Evolutionary conservation across 139 green algal genomes (phyloP).

Genomic region (Zygnema circumcarinatum): DNA sequence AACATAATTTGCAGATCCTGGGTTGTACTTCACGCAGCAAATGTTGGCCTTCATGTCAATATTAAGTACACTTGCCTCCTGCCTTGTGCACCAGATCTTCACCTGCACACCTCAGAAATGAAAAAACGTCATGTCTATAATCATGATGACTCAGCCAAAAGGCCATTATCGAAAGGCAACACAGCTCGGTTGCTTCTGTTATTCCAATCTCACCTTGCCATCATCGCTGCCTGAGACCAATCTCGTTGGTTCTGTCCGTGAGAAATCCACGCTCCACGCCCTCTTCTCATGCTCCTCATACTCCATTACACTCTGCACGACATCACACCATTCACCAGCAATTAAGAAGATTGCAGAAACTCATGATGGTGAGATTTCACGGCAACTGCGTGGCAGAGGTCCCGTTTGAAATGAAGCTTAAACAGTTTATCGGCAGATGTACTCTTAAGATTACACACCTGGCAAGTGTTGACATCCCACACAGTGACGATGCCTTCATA

Average conservation of each 20-base stretch:
- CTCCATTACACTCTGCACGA: conserved; percentile 65
- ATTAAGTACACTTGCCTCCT: conserved; percentile 62
- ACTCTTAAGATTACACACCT: conserved; percentile 6
- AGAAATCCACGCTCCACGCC: conserved; percentile 90
- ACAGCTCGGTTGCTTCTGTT: conserved; percentile 85
- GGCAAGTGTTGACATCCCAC: conserved; percentile 69
- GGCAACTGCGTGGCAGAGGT: no score
- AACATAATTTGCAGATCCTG: conserved; percentile 72
- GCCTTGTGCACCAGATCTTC: conserved; percentile 63
- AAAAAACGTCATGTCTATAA: no score
- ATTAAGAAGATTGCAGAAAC: background rate
- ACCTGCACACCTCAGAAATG: conserved; percentile 37
- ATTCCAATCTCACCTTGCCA: conserved; percentile 78
- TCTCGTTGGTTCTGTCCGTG: conserved; percentile 60
- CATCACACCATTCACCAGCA: background rate
- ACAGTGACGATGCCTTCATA: conserved; percentile 84
- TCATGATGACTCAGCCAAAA: no score
- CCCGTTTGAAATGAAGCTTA: no score
- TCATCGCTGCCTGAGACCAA: conserved; percentile 87
- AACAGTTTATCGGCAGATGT: no score
- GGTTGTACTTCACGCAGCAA: conserved; percentile 87
- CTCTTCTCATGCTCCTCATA: conserved; percentile 91
- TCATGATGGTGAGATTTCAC: no score
- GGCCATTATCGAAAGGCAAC: conserved; percentile 54
- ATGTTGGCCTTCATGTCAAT: conserved; percentile 87